phyloP scores from a whole-genome alignment of 257 asterid species.

The Petrea volubilis region DNA sequence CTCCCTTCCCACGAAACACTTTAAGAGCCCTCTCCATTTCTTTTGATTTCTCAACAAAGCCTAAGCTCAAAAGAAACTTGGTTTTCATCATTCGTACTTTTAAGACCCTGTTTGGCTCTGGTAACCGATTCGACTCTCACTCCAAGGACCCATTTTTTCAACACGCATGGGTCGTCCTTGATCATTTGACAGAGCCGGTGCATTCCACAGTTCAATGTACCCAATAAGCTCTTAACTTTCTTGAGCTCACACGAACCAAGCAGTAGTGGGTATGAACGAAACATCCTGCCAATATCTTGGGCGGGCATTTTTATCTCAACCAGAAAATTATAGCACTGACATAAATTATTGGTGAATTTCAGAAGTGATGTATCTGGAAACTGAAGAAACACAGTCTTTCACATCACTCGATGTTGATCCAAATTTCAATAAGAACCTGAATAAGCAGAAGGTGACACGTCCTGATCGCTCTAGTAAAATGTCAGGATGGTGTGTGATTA shows the following conservation, averaged over 20 bases:
- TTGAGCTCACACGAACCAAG: slow-evolving; percentile 58
- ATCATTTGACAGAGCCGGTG: slow-evolving; percentile 40
- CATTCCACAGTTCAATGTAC: slow-evolving; percentile 37
- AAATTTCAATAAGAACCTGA: slow-evolving; percentile 52
- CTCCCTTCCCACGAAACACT: slow-evolving; percentile 56
- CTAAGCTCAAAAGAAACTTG: slow-evolving; percentile 51
- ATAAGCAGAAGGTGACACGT: slow-evolving; percentile 22
- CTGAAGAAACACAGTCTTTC: slow-evolving; percentile 34
- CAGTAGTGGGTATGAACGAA: slow-evolving; percentile 32
- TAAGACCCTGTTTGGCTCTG: slow-evolving; percentile 22
- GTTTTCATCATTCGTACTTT: slow-evolving; percentile 43
- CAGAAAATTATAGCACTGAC: slow-evolving; percentile 45
- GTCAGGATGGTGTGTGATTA: slow-evolving; percentile 44
- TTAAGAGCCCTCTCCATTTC: slow-evolving; percentile 55
- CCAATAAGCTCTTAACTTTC: slow-evolving; percentile 32
- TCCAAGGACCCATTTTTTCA: slow-evolving; percentile 50
- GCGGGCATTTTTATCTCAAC: slow-evolving; percentile 44
- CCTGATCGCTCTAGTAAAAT: slow-evolving; percentile 52
- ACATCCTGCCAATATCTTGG: slow-evolving; percentile 38
- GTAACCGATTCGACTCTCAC: slow-evolving; percentile 31
- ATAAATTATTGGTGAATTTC: slow-evolving; percentile 40
- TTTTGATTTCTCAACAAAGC: slow-evolving; percentile 52
- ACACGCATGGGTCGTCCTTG: slow-evolving; percentile 47
- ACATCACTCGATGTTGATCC: slow-evolving; percentile 39
- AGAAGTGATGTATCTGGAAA: slow-evolving; percentile 40